A percentile compares a stretch with the other conserved stretches of the same genome.
Evolutionary conservation across 495 filamentous ascomycete genomes (phyloP).

Genomic region (Aspergillus incahuasiensis): DNA sequence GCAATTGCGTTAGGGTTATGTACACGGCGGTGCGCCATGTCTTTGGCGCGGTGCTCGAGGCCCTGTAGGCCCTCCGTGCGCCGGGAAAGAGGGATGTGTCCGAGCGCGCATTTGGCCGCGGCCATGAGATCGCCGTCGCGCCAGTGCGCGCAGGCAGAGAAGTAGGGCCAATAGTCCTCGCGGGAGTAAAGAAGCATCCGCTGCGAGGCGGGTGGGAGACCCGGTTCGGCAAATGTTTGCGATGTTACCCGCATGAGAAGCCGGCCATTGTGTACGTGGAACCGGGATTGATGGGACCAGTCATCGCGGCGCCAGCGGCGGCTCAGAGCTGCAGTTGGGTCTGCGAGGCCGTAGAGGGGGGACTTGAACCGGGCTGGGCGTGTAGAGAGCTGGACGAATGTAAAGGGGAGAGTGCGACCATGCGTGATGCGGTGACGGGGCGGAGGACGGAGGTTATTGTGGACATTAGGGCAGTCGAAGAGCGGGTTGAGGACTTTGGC

Average conservation of each 20-base stretch:
- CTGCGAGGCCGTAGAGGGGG: slow-evolving; percentile 41
- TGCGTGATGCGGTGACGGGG: slow-evolving; percentile 49
- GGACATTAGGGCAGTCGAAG: slow-evolving; percentile 45
- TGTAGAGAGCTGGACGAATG: slow-evolving; percentile 50
- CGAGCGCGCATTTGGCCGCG: slow-evolving; percentile 54
- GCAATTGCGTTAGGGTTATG: slow-evolving; percentile 45
- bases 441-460: slow-evolving; percentile 34
- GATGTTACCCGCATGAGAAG: slow-evolving; percentile 51
- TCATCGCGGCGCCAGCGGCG: slow-evolving; percentile 47
- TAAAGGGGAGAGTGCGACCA: slow-evolving; percentile 47
- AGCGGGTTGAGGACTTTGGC: slow-evolving; percentile 47
- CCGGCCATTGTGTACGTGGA: slow-evolving; percentile 44
- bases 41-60: slow-evolving; percentile 36
- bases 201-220: slow-evolving; percentile 38
- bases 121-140: slow-evolving; percentile 54
- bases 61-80: slow-evolving; percentile 34
- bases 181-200: slow-evolving; percentile 52
- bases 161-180: slow-evolving; percentile 57
- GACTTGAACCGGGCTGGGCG: slow-evolving; percentile 35
- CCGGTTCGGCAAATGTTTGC: slow-evolving; percentile 39
- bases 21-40: slow-evolving; percentile 27
- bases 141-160: slow-evolving; percentile 57
- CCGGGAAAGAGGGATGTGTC: slow-evolving; percentile 47
- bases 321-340: slow-evolving; percentile 30
- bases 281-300: slow-evolving; percentile 49